Base-by-base conservation (phyloP, 345 rosid genomes). In the Pistacia vera region DNA sequence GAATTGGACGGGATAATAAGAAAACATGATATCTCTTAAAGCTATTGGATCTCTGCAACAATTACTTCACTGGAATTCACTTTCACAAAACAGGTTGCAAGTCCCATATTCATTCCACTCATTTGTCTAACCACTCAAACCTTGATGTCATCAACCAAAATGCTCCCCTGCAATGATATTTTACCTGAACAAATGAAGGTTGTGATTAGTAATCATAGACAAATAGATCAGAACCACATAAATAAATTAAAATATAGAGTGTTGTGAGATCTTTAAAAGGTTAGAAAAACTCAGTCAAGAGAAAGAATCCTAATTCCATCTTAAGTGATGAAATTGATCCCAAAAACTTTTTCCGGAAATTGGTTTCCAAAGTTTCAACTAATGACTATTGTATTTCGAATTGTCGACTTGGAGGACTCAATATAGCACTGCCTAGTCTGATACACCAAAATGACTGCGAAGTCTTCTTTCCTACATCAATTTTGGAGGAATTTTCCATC, bases 1-100 rank as follows among this genome's bases (percentile, higher is more conserved):
- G 41, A 36, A 1, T 33, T 78, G 4, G 7, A 52, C 1, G 79
- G 85, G 8, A 69, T 0, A 2, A 25, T 78, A 0, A 12, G 56
- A 38, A 38, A 75, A 82, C 12, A 52, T 78, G 38, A 41, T 79
- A 36, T 75, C 74, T 14, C 77, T 82, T 20, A 36, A 10, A 10
- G 8, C 4, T 4, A 4, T 44, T 82, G 3, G 55, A 82, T 48
- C 51, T 81, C 8, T 78, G 81, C 0, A 0, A 14, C 14, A 82
- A 82, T 3, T 71, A 30, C n/a, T 54, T 82, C 12, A 38, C 61
- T 0, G 84, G 84, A 71, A 75, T 11, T 48, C 68, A 7, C 71
- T 81, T 5, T 65, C 75, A 2, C 0, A 54, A 8, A 82, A 78
- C 7, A 33, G 11, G 11, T 54, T 82, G 1, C 22, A 70, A 55